Base-by-base conservation (phyloP, 2,329 filamentous ascomycete species). In the Colletotrichum theobromicola region DNA sequence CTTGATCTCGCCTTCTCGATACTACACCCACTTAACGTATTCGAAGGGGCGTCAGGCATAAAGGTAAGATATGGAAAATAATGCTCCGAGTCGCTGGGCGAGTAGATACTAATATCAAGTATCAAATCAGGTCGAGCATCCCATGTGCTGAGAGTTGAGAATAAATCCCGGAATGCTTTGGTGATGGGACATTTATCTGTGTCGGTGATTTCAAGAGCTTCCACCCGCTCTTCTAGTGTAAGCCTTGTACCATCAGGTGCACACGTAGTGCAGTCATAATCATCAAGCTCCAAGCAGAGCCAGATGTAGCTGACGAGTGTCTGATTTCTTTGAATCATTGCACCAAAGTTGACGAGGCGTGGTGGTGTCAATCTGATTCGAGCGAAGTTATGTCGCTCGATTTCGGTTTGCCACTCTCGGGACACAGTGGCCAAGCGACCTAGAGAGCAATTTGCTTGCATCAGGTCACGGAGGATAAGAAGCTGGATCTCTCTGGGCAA, bases 101-200 rank as follows among this genome's bases (percentile, higher is more conserved):
- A 81, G 70, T 81, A 77, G 67, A 82, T 77, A 66, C 79, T 80
- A 18, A 81, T 82, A 70, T 82, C 81, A 42, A 82, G 81, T 28
- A 62, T 75, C 72, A 82, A 77, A 35, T 81, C 68, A 70, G 69
- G 70, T 35, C 76, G 34, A 61, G 63, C 70, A n/a, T 80, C 77
- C 80, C 79, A 82, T 76, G 77, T 77, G 75, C 78, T 79, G 68
- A 82, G 79, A 74, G 65, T 75, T 28, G 75, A 79, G 57, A 82
- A 81, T 65, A 82, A 66, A 57, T 72, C 37, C 30, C 61, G 66
- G 35, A 80, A 77, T 68, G 66, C 32, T 46, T 66, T 70, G 18
- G 75, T 78, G 60, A 80, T 78, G 28, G 55, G 74, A 66, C 55
- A 65, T 15, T 71, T 28, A n/a, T 75, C 71, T 28, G 68, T 76